phyloP scores from a whole-genome alignment of 371 early-diverging fungal genomes.

The Mortierella sp. region DNA sequence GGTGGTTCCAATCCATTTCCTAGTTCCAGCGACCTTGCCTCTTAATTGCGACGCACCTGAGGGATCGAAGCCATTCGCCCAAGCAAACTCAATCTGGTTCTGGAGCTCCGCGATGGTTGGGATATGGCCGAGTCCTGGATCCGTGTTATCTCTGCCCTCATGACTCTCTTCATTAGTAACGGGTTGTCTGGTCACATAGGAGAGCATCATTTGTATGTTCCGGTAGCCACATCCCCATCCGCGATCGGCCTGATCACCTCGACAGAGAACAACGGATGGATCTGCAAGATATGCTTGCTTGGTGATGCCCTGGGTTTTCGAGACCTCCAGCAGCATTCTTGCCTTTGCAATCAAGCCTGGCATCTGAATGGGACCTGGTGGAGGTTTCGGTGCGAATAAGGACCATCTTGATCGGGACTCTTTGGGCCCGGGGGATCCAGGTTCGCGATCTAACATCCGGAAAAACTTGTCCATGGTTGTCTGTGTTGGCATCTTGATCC shows the following conservation, averaged over 20 bases:
- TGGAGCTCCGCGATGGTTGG: slow-evolving; percentile 69
- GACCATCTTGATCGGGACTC: neutral
- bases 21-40: slow-evolving; percentile 66
- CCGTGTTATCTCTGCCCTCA: neutral
- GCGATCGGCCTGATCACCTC: slow-evolving; percentile 58
- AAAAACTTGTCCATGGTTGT: slow-evolving; percentile 50
- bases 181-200: slow-evolving; percentile 57
- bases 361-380: neutral
- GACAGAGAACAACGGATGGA: slow-evolving; percentile 25
- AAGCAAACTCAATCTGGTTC: slow-evolving; percentile 72
- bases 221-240: slow-evolving; percentile 86
- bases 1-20: slow-evolving; percentile 85
- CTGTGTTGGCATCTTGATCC: neutral
- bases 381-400: slow-evolving; percentile 14
- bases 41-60: slow-evolving; percentile 73
- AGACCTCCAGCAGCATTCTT: slow-evolving; percentile 18
- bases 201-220: slow-evolving; percentile 77
- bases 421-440: neutral
- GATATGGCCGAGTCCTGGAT: slow-evolving; percentile 15
- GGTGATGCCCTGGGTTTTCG: slow-evolving; percentile 25
- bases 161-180: neutral
- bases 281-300: slow-evolving; percentile 42
- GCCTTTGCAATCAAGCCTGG: slow-evolving; percentile 20
- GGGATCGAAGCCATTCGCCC: slow-evolving; percentile 73
- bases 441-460: neutral